A percentile compares a stretch with the other conserved stretches of the same genome.
Evolutionary conservation across 73 alveolate species (phyloP).

Genomic region (Effrenium voratum): DNA sequence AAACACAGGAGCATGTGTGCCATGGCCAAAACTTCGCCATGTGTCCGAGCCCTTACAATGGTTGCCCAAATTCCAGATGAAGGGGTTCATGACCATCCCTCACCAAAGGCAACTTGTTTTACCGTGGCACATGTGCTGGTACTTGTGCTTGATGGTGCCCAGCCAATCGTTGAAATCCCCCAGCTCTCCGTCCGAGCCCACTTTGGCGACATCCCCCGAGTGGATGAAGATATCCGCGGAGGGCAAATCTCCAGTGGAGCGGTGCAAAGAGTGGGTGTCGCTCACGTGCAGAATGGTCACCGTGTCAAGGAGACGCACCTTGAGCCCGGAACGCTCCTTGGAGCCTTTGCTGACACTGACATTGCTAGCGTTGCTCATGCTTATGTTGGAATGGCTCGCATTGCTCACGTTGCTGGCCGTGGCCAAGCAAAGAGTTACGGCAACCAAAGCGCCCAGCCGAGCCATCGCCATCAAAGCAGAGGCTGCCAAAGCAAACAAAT

Average conservation of each 20-base stretch:
- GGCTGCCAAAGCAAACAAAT: background rate
- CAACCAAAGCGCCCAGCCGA: background rate
- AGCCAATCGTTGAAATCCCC: conserved; percentile 92
- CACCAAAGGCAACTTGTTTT: too few relatives aligned
- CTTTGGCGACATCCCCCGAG: conserved; percentile 69
- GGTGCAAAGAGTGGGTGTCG: conserved; percentile 36
- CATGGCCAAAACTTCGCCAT: too few relatives aligned
- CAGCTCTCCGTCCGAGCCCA: conserved; percentile 83
- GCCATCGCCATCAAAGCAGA: background rate
- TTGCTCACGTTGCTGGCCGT: background rate
- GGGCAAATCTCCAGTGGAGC: conserved; percentile 49
- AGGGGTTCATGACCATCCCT: too few relatives aligned
- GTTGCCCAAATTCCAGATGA: too few relatives aligned
- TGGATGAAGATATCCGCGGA: conserved; percentile 29
- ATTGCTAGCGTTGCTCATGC: background rate
- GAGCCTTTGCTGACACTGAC: background rate
- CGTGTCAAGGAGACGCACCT: background rate
- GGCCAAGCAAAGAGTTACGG: background rate
- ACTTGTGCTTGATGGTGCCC: conserved; percentile 66
- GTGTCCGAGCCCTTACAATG: too few relatives aligned
- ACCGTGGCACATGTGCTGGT: conserved; percentile 46
- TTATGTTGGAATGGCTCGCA: too few relatives aligned
- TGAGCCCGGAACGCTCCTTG: background rate
- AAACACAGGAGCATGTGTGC: too few relatives aligned
- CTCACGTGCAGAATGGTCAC: conserved; percentile 65